Percentiles rank a stretch among this genome's conserved stretches.
These are phyloP conservation scores for Bullera alba DNA, from an alignment of 768 basidiomycete species.

Conservation along the genomic window DNA sequence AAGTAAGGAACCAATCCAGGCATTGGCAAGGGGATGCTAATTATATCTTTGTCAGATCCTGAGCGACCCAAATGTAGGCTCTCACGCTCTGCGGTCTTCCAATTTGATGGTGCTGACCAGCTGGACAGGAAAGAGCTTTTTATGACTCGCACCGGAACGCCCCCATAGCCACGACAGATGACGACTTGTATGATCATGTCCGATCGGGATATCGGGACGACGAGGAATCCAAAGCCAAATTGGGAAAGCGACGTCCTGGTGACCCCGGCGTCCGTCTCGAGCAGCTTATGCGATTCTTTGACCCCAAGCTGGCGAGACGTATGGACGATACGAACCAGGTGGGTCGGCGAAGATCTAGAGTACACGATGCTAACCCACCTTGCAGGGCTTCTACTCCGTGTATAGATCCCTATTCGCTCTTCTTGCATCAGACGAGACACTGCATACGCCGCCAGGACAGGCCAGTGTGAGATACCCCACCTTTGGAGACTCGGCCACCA, in stretches of 20 bases:
- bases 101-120: too few relatives aligned
- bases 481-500: conserved; percentile 73
- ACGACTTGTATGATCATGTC: conserved; percentile 80
- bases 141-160: conserved; percentile 88
- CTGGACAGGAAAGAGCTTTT: conserved; percentile 94
- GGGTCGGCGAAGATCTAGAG: too few relatives aligned
- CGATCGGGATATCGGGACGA: conserved; percentile 58
- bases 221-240: conserved; percentile 37
- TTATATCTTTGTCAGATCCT: conserved; percentile 58
- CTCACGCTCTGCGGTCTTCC: not conserved
- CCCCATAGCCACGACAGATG: conserved; percentile 72
- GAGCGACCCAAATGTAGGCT: conserved; percentile 82
- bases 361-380: not conserved
- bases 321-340: conserved; percentile 49
- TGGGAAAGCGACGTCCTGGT: conserved; percentile 49
- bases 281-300: conserved; percentile 79
- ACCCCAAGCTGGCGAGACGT: conserved; percentile 47
- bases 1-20: conserved; percentile 52
- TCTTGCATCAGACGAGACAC: conserved; percentile 71
- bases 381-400: conserved; percentile 79
- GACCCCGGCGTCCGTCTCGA: conserved; percentile 72
- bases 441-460: conserved; percentile 43
- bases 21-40: conserved; percentile 1
- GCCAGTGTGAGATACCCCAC: conserved; percentile 59
- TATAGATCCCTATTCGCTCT: conserved; percentile 81